These are phyloP conservation scores for Dictyostelium intermedium DNA, from an alignment of 78 protist genomes.

Conservation along the genomic window DNA sequence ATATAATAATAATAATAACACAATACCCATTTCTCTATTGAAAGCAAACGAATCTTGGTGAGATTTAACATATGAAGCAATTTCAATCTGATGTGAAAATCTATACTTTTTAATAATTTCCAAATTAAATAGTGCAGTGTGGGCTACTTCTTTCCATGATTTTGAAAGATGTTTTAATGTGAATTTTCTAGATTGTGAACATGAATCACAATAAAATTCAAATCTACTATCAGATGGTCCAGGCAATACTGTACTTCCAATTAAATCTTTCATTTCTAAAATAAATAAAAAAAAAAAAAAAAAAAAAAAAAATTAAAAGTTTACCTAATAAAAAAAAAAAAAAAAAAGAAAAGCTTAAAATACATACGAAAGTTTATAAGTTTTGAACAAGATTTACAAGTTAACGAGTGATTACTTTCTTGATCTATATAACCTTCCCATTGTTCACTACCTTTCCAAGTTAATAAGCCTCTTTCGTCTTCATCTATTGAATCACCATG, in stretches of 20 bases:
- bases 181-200: conserved; percentile 2
- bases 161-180: conserved; percentile 47
- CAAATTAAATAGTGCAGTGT: conserved; percentile 63
- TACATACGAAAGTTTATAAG: not conserved
- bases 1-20: too few species aligned
- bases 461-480: conserved; percentile 60
- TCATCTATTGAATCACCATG: conserved; percentile 43
- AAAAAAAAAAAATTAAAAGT: not conserved
- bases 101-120: conserved; percentile 50
- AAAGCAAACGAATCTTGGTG: conserved; percentile 65
- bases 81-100: conserved; percentile 73
- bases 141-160: conserved; percentile 79
- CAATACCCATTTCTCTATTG: conserved; percentile 63
- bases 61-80: conserved; percentile 66
- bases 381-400: conserved; percentile 32
- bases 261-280: conserved; percentile 1
- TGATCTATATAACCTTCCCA: conserved; percentile 22
- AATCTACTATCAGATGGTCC: conserved; percentile 61
- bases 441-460: conserved; percentile 27
- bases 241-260: conserved; percentile 47
- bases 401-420: not conserved
- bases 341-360: not conserved
- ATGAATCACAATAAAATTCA: conserved; percentile 34
- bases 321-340: not conserved
- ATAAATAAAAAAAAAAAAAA: too few species aligned